A percentile compares a stretch with the other conserved stretches of the same genome.
These are phyloP conservation scores for Naganishia liquefaciens DNA, from an alignment of 1,284 basidiomycete genomes.

Conservation along the genomic window DNA sequence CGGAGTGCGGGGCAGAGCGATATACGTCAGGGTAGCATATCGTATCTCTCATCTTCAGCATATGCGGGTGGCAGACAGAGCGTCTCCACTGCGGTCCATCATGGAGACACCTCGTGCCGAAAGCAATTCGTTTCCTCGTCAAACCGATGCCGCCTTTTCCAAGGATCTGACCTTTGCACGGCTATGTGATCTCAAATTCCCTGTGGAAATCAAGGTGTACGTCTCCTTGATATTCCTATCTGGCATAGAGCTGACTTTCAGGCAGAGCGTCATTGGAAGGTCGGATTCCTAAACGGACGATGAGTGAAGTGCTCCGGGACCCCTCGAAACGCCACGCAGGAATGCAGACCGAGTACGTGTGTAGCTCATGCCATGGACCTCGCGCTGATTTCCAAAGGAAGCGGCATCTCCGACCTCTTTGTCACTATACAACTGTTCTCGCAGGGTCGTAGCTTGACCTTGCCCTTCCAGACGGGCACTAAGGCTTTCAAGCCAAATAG, in stretches of 20 bases:
- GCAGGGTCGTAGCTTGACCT: conserved; percentile 72
- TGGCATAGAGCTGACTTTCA: conserved; percentile 76
- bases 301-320: conserved; percentile 73
- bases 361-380: conserved; percentile 34
- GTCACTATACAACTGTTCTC: conserved; percentile 87
- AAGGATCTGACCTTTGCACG: conserved; percentile 85
- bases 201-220: conserved; percentile 84
- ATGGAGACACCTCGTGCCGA: too few species aligned
- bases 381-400: conserved; percentile 51
- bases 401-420: conserved; percentile 82
- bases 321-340: conserved; percentile 77
- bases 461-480: conserved; percentile 86
- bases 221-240: conserved; percentile 64
- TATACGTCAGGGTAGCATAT: too few species aligned
- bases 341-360: conserved; percentile 69
- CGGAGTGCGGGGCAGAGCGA: too few species aligned
- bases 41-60: too few species aligned
- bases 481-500: conserved; percentile 81
- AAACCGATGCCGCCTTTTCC: conserved; percentile 18
- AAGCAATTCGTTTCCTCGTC: too few species aligned
- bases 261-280: conserved; percentile 81
- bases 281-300: conserved; percentile 64
- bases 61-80: too few species aligned
- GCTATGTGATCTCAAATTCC: conserved; percentile 79
- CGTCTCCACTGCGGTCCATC: too few species aligned